These are phyloP conservation scores for Trichoderma pleuroti DNA, from an alignment of 2,329 filamentous ascomycete genomes.

Conservation along the genomic window DNA sequence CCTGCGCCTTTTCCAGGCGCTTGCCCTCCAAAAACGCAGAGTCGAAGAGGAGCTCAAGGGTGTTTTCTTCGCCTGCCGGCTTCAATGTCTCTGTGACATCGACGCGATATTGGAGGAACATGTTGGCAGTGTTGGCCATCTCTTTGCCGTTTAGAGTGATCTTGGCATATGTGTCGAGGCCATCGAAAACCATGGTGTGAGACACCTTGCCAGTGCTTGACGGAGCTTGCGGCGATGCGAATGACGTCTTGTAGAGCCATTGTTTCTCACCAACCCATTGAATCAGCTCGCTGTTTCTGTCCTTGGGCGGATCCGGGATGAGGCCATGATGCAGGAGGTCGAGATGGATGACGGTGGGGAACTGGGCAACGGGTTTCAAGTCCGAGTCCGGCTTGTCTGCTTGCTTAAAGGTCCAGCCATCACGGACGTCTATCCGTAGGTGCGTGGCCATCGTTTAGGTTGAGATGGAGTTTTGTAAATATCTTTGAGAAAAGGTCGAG, in stretches of 20 bases:
- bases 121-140: conserved; percentile 5
- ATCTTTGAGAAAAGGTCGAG: neutral
- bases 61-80: neutral
- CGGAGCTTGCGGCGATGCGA: neutral
- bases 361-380: neutral
- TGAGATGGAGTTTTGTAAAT: neutral
- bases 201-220: neutral
- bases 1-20: conserved; percentile 7
- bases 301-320: conserved; percentile 5
- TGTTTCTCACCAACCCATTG: conserved; percentile 14
- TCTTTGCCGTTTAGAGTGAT: conserved; percentile 4
- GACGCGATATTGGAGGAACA: conserved; percentile 12
- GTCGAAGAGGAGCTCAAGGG: conserved; percentile 12
- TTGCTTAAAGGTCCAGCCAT: conserved; percentile 1
- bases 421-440: neutral
- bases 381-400: conserved; percentile 5
- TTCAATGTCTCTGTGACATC: neutral
- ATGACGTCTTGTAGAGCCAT: conserved; percentile 4
- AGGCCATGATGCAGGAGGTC: neutral
- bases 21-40: conserved; percentile 11
- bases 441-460: neutral
- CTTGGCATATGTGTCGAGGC: conserved; percentile 11
- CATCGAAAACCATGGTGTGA: neutral
- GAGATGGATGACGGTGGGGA: conserved; percentile 8
- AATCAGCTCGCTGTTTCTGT: conserved; percentile 1